Base-by-base conservation (phyloP, 495 filamentous ascomycete genomes). In the Cryomyces minteri region DNA sequence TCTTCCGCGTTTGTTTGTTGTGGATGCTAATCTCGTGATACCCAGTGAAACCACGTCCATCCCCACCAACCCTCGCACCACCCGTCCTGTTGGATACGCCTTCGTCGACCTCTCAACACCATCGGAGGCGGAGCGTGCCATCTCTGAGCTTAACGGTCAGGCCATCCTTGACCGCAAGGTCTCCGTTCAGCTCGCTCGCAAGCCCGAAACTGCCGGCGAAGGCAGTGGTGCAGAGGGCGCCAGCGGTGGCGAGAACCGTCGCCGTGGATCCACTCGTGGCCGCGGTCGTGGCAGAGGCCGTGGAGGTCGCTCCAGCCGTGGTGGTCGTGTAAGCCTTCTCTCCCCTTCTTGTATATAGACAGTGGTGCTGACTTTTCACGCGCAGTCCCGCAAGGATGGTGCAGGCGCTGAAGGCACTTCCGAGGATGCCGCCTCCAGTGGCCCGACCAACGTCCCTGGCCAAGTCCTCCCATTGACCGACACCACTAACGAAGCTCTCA, bases 81-180 rank as follows among this genome's bases (percentile, higher is more conserved):
- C 80, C 64, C 90, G 92, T 60, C 88, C 90, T 37, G 90, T 99
- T 63, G 90, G 90, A 51, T 99, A 99, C 62, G 90, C 90, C 57
- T 99, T 99, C 62, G 90, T 99, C 56, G 90, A 96, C 58, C 79
- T 99, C 41, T 88, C 82, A 40, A 94, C 88, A 44, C 84, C 92
- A 39, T 73, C 73, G 48, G 92, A 99, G 68, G 90, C 90, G 46
- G 83, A 93, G 62, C 81, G 84, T 60, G 90, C 90, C 55, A 95
- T 99, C 55, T 70, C 71, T 55, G 82, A 90, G 62, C 82, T 99
- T 41, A 95, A 88, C 49, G 88, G 90, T 58, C 88, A 95, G 68
- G 84, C 88, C 66, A 86, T 99, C 56, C 76, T 94, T 37, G 83
- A 94, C 62, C 86, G 90, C 61, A 95, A 95, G 78, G 90, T 99